Percentiles rank a stretch among this genome's conserved stretches.
Conservation (phyloP, 176 grass and related monocot genomes). For the Cymbopogon citratus region DNA sequence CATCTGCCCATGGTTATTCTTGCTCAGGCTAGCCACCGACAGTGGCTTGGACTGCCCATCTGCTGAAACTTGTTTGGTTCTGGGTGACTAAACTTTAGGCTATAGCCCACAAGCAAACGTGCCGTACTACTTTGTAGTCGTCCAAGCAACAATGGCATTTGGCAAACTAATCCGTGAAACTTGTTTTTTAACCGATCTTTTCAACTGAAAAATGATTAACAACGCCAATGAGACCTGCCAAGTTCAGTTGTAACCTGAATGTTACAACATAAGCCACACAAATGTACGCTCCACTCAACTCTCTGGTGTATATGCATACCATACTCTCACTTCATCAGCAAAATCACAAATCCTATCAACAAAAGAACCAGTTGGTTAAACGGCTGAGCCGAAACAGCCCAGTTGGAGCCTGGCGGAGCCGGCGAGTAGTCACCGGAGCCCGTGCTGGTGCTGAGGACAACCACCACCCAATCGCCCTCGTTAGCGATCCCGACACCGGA, state of each 20-base stretch:
- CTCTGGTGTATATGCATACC: not conserved
- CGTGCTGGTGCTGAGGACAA: conserved; percentile 73
- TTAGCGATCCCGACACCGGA: conserved; percentile 70
- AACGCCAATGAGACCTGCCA: not conserved
- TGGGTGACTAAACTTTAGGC: no score
- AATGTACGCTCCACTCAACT: not conserved
- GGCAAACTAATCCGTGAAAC: no score
- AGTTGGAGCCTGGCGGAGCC: conserved; percentile 35
- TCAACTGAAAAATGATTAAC: not conserved
- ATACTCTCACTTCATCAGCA: conserved; percentile 44
- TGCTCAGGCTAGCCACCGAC: no score
- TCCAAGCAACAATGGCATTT: no score
- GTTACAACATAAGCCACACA: not conserved
- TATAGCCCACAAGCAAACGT: no score
- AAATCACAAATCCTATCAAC: conserved; percentile 43
- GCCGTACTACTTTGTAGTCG: no score
- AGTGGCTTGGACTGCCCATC: no score
- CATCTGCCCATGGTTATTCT: no score
- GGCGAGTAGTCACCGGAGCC: conserved; percentile 50
- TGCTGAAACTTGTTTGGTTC: no score
- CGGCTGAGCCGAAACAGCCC: conserved; percentile 21
- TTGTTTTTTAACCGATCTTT: not conserved
- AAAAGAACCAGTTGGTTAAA: conserved; percentile 35
- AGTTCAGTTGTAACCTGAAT: conserved; percentile 20
- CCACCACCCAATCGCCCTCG: conserved; percentile 84